phyloP scores from a whole-genome alignment of 2,329 filamentous ascomycete species.

The Fusarium sp. region DNA sequence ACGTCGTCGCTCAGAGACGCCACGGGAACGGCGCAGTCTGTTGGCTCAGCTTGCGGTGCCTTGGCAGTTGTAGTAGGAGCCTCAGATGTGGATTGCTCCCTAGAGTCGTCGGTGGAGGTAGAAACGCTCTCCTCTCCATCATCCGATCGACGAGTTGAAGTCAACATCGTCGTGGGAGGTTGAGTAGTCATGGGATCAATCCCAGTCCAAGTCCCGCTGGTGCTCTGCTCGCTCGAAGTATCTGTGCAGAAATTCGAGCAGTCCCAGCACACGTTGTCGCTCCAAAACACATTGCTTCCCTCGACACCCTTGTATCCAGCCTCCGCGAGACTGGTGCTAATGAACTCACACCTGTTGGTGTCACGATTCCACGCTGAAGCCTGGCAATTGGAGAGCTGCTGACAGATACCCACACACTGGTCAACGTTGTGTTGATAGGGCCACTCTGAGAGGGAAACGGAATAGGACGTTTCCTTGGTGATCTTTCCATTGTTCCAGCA shows the following conservation, averaged over 20 bases:
- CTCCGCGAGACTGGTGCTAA: slow-evolving; percentile 9
- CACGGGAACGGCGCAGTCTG: slow-evolving; percentile 20
- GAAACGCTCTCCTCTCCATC: not conserved
- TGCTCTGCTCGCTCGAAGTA: not conserved
- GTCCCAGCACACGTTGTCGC: slow-evolving; percentile 34
- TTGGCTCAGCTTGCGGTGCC: slow-evolving; percentile 11
- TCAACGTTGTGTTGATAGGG: slow-evolving; percentile 27
- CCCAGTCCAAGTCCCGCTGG: not conserved
- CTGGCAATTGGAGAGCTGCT: slow-evolving; percentile 24
- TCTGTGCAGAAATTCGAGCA: slow-evolving; percentile 26
- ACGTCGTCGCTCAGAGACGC: slow-evolving; percentile 30
- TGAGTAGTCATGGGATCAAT: slow-evolving; percentile 7
- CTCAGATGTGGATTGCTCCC: not conserved
- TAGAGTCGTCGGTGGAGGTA: not conserved
- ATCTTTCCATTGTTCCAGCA: slow-evolving; percentile 27
- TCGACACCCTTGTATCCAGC: slow-evolving; percentile 18
- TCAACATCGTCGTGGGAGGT: slow-evolving; percentile 25
- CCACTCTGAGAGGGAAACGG: not conserved
- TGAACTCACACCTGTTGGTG: slow-evolving; percentile 21
- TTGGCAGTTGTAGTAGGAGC: slow-evolving; percentile 7
- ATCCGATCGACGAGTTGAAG: slow-evolving; percentile 18
- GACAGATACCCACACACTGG: slow-evolving; percentile 32
- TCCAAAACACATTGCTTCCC: slow-evolving; percentile 19
- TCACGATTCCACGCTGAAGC: slow-evolving; percentile 28
- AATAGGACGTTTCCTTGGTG: slow-evolving; percentile 20